Base-by-base conservation (phyloP, 1,139 yeast genomes). In the Kodamaea arcana region DNA sequence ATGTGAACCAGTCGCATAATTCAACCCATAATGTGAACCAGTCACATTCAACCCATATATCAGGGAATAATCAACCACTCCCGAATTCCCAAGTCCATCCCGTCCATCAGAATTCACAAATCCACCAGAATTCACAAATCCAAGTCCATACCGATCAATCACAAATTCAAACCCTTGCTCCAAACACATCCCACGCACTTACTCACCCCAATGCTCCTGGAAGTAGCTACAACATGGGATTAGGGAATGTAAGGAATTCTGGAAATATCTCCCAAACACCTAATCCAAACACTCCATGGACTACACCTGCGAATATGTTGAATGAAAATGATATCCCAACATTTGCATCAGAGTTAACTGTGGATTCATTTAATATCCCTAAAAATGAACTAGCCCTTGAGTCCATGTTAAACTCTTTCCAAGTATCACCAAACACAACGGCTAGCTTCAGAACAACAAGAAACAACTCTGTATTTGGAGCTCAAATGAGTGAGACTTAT, bases 381-480 rank as follows among this genome's bases (percentile, higher is more conserved):
- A 18, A 18, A 9, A 18, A 18, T 18, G 22, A 18, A 18, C 9
- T 18, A 7, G 9, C 9, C 22, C 22, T 9, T 6, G 22, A 18
- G 6, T 18, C 22, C 22, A 18, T 18, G 22, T 18, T 18, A 9
- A 18, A 9, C 9, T 7, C 22, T 18, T 18, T 18, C 22, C 22
- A 18, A 18, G 22, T 9, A 7, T 18, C 22, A 9, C 22, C 22
- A 18, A 18, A 18, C 9, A 18, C 22, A 18, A 18, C 22, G 9
- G 17, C 17, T 5, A 25, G 17, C 17, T 17, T 13, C 7, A 15
- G 12, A 6, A 7, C 17, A 8, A 13, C 17, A 8, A 25, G 28
- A 14, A 25, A 25, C 11, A 25, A 25, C 11, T 25, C 28, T 13
- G 14, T 25, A 13, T 25, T 25, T 25, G 28, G 28, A 12, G 17